Base-by-base conservation (phyloP, 208 protist species). In the Trypanosoma mega region DNA sequence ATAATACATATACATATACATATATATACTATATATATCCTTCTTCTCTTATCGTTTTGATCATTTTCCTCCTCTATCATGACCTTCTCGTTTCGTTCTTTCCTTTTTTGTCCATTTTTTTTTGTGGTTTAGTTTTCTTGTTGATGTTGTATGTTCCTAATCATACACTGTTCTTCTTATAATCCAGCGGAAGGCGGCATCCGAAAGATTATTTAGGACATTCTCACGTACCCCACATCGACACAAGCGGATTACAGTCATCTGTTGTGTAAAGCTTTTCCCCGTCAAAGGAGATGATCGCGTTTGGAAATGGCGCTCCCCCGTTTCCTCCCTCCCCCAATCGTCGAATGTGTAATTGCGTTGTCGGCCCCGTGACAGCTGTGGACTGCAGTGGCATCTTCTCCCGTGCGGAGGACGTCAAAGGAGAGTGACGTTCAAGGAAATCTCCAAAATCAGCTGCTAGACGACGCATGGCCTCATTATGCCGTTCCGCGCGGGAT, bases 331-430 rank as follows among this genome's bases (percentile, higher is more conserved):
- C 62, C 16, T 72, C 76, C n/a, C 81, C 78, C 11, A 80, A 61
- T 26, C 68, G 70, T 16, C 87, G 66, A 44, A 94, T 67, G 59
- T 94, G 87, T 72, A 77, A 64, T 57, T 89, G 81, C 24, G 82
- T 84, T 49, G 80, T 80, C 6, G 80, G 76, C 3, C 83, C 81
- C 0, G 61, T 68, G 11, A 72, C 47, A 11, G 58, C 47, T 1
- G 76, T 74, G 8, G 82, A 85, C 63, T 88, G 80, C 14, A 89
- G 65, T 30, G 87, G 68, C 70, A 90, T 76, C 46, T 74, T 79
- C 31, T 74, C 74, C 27, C 81, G 73, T 6, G 67, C 78, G 2
- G 54, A 53, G 6, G 68, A 62, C n/a, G 72, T 88, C 30, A 93
- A 63, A 0, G 82, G 70, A 33, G 82, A 82, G 73, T 94, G 74